phyloP scores from a whole-genome alignment of 2,329 filamentous ascomycete species.

The Aspergillus tamarii region DNA sequence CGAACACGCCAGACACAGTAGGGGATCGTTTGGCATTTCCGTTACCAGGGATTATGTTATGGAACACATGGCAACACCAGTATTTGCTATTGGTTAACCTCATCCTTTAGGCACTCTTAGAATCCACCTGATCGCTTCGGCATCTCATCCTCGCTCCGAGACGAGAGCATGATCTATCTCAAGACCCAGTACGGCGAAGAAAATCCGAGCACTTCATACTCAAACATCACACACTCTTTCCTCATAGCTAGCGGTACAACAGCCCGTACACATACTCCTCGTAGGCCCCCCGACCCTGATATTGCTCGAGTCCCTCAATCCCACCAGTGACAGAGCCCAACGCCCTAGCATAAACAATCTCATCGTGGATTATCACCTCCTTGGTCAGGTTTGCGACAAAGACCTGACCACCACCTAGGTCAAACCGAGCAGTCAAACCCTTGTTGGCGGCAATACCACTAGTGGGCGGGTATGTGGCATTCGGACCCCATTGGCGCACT shows the following conservation, averaged over 20 bases:
- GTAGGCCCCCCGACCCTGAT: background rate
- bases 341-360: background rate
- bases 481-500: background rate
- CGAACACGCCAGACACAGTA: background rate
- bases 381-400: background rate
- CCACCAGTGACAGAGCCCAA: background rate
- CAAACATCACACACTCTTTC: background rate
- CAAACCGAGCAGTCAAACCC: background rate
- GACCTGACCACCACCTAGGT: background rate
- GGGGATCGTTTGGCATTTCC: background rate
- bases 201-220: background rate
- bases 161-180: too few relatives aligned
- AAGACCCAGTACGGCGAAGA: too few relatives aligned
- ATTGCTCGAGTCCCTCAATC: background rate
- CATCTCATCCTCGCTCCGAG: too few relatives aligned
- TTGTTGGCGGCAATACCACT: background rate
- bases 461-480: background rate
- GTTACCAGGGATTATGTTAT: background rate
- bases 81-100: background rate
- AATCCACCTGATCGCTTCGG: too few relatives aligned
- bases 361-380: background rate
- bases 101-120: too few relatives aligned
- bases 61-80: background rate
- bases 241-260: background rate
- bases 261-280: background rate